Evolutionary conservation across 768 basidiomycete genomes (phyloP).

Genomic region (Lentinula sp.): DNA sequence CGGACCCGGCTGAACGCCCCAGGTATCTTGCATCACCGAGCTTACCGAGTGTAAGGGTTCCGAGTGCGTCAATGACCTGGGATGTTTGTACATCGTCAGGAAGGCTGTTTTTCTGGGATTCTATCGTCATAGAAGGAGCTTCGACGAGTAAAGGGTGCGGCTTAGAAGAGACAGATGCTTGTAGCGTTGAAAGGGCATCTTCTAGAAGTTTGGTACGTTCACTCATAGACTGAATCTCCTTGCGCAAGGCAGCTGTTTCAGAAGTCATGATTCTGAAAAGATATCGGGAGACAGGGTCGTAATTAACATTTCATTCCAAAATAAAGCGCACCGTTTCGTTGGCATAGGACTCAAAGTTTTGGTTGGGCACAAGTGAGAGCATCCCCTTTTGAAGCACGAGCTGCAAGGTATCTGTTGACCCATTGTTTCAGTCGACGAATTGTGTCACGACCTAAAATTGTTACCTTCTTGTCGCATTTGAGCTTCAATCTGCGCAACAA

Average conservation of each 20-base stretch:
- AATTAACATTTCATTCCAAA: slow-evolving; percentile 38
- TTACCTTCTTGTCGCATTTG: slow-evolving; percentile 39
- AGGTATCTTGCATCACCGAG: slow-evolving; percentile 6
- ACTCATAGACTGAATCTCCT: slow-evolving; percentile 61
- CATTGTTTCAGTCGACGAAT: background rate
- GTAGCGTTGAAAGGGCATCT: slow-evolving; percentile 58
- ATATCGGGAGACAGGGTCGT: background rate
- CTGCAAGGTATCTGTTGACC: slow-evolving; percentile 31
- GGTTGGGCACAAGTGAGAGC: slow-evolving; percentile 49
- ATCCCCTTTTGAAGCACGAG: slow-evolving; percentile 50
- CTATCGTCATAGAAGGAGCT: slow-evolving; percentile 11
- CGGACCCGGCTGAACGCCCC: slow-evolving; percentile 9
- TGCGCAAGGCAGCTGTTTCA: slow-evolving; percentile 59
- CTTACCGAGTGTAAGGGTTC: background rate
- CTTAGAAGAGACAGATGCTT: slow-evolving; percentile 48
- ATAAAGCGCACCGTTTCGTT: background rate
- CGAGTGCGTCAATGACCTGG: background rate
- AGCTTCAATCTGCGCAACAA: slow-evolving; percentile 23
- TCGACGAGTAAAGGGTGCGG: slow-evolving; percentile 47
- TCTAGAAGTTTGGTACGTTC: slow-evolving; percentile 65
- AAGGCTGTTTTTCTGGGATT: background rate
- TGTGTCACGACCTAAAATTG: background rate
- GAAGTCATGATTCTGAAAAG: background rate
- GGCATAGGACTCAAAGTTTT: background rate
- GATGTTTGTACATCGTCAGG: background rate